A percentile compares a stretch with the other conserved stretches of the same genome.
Evolutionary conservation across 1,284 basidiomycete genomes (phyloP).

Genomic region (Naganishia liquefaciens): DNA sequence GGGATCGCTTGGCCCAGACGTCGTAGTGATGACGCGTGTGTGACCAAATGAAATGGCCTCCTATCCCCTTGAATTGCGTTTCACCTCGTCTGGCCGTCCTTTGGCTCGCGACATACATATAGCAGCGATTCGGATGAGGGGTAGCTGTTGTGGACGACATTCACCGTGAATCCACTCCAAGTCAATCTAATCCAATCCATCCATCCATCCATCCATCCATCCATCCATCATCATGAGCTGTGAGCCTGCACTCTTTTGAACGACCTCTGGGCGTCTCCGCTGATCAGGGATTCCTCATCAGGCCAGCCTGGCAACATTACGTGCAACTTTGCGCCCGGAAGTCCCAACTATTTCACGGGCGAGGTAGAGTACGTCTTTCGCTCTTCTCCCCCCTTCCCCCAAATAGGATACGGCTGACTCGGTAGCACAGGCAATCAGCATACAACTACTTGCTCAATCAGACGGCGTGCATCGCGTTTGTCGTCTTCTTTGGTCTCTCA

Average conservation of each 20-base stretch:
- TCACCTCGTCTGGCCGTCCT: too few species aligned
- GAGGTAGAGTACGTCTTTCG: constrained; percentile 37
- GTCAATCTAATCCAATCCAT: too few species aligned
- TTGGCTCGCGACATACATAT: too few species aligned
- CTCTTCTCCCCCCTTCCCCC: background rate
- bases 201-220: constrained; percentile 4
- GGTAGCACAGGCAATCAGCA: background rate
- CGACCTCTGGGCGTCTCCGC: background rate
- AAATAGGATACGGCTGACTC: background rate
- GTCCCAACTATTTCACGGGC: constrained; percentile 36
- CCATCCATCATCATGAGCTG: constrained; percentile 10
- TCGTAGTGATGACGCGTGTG: too few species aligned
- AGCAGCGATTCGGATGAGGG: too few species aligned
- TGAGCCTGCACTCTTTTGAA: background rate
- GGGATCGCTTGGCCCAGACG: too few species aligned
- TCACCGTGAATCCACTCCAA: too few species aligned
- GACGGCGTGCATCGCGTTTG: constrained; percentile 27
- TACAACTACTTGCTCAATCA: constrained; percentile 38
- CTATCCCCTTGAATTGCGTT: too few species aligned
- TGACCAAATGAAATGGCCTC: too few species aligned
- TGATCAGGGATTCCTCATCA: background rate
- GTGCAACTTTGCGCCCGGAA: constrained; percentile 41
- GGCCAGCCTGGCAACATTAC: constrained; percentile 30
- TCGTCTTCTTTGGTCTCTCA: constrained; percentile 31
- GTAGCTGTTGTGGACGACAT: too few species aligned